Evolutionary conservation across 768 basidiomycete species (phyloP).

Genomic region (Psilocybe azurescens): DNA sequence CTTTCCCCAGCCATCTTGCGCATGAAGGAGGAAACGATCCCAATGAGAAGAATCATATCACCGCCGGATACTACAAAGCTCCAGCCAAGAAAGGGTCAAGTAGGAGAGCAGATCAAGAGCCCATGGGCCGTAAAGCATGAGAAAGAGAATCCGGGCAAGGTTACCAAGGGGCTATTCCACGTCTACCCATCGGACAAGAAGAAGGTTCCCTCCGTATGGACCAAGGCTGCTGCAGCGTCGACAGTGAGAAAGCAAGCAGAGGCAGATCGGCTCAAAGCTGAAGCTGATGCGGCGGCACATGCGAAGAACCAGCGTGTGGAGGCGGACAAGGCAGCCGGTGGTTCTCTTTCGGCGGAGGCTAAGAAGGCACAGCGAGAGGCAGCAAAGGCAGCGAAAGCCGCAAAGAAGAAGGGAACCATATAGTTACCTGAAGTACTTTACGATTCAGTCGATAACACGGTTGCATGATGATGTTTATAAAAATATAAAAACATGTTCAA

Average conservation of each 20-base stretch:
- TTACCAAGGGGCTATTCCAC: conserved; percentile 6
- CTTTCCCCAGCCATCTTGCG: conserved; percentile 2
- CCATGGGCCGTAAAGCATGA: conserved; percentile 6
- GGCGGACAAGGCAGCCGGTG: background rate
- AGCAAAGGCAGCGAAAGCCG: conserved; percentile 6
- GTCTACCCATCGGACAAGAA: conserved; percentile 6
- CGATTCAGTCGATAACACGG: background rate
- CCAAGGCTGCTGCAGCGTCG: background rate
- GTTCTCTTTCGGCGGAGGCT: background rate
- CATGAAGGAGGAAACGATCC: conserved; percentile 6
- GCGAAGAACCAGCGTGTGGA: background rate
- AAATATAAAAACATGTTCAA: too few relatives aligned
- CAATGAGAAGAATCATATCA: conserved; percentile 6
- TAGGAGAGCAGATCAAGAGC: conserved; percentile 11
- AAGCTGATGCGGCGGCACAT: background rate
- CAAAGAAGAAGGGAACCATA: background rate
- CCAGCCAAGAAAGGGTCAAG: background rate
- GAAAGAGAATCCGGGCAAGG: background rate
- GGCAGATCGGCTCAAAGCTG: background rate
- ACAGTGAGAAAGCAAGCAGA: conserved; percentile 1
- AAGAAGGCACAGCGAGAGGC: conserved; percentile 7
- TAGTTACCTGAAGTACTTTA: background rate
- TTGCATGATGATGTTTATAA: too few relatives aligned
- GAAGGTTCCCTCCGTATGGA: conserved; percentile 2
- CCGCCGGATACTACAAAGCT: conserved; percentile 1